Evolutionary conservation across 352 stramenopile genomes (phyloP).

Genomic region (Elongisporangium prolatum): DNA sequence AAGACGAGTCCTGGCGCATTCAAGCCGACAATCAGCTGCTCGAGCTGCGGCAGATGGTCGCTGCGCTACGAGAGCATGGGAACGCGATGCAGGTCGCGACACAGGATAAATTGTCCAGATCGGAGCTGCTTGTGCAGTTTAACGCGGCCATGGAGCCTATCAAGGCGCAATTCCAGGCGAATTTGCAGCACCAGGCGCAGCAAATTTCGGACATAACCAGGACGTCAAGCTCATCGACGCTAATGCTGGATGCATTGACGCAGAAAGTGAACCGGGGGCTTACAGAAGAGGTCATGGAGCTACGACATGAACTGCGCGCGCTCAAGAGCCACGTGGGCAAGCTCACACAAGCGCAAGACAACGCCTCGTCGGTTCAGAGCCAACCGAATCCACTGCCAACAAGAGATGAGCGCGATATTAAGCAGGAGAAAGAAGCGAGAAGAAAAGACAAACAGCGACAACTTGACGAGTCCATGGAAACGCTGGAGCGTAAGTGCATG

Average conservation of each 20-base stretch:
- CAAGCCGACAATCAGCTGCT: slow-evolving; percentile 79
- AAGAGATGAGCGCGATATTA: slow-evolving; percentile 11
- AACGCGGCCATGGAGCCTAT: slow-evolving; percentile 77
- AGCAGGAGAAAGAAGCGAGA: slow-evolving; percentile 16
- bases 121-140: slow-evolving; percentile 75
- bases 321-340: slow-evolving; percentile 54
- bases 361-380: no score
- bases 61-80: slow-evolving; percentile 59
- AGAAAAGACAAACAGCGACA: slow-evolving; percentile 9
- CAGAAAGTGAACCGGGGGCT: slow-evolving; percentile 64
- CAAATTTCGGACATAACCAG: slow-evolving; percentile 69
- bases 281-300: slow-evolving; percentile 39
- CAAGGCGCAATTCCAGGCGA: slow-evolving; percentile 72
- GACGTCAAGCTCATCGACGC: slow-evolving; percentile 44
- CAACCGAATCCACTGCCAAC: no score
- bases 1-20: slow-evolving; percentile 83
- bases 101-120: slow-evolving; percentile 72
- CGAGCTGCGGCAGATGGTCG: slow-evolving; percentile 70
- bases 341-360: background rate
- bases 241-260: slow-evolving; percentile 51
- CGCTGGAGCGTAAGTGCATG: slow-evolving; percentile 4
- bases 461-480: background rate
- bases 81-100: slow-evolving; percentile 55
- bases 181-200: slow-evolving; percentile 64
- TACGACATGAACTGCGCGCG: slow-evolving; percentile 48